A percentile compares a stretch with the other conserved stretches of the same genome.
Evolutionary conservation across 2,329 filamentous ascomycete species (phyloP).

Genomic region (Monilinia polystroma): DNA sequence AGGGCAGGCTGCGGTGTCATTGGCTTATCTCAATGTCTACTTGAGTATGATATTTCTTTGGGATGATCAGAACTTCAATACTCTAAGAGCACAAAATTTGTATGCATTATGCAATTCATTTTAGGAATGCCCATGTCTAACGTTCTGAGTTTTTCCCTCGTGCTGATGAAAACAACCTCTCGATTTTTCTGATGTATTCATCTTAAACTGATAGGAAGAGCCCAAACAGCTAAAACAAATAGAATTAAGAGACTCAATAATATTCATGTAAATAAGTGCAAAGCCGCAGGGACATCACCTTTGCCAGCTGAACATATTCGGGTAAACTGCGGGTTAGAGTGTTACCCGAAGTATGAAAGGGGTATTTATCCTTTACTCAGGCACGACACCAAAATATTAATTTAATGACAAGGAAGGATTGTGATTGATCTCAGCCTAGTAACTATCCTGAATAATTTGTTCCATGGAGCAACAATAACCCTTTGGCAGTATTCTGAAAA

Average conservation of each 20-base stretch:
- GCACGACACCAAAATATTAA: no score
- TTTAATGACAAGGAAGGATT: background rate
- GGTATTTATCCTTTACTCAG: background rate
- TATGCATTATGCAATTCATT: background rate
- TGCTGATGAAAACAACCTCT: no score
- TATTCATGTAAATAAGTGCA: no score
- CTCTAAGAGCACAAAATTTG: background rate
- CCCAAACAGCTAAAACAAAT: no score
- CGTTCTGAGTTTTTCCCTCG: background rate
- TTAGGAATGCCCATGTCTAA: background rate
- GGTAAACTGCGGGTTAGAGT: background rate
- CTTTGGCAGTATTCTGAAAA: background rate
- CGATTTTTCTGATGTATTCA: no score
- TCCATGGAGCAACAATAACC: background rate
- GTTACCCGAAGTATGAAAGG: slow-evolving; percentile 8
- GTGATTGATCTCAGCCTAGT: no score
- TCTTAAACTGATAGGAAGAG: no score
- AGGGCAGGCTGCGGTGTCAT: background rate
- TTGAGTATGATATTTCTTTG: no score
- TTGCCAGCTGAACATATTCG: no score
- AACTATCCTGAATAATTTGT: no score
- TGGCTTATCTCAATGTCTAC: background rate
- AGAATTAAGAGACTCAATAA: no score
- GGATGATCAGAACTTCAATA: background rate
- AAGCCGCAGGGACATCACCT: no score